Base-by-base conservation (phyloP, 345 rosid species). In the Brassica juncea region DNA sequence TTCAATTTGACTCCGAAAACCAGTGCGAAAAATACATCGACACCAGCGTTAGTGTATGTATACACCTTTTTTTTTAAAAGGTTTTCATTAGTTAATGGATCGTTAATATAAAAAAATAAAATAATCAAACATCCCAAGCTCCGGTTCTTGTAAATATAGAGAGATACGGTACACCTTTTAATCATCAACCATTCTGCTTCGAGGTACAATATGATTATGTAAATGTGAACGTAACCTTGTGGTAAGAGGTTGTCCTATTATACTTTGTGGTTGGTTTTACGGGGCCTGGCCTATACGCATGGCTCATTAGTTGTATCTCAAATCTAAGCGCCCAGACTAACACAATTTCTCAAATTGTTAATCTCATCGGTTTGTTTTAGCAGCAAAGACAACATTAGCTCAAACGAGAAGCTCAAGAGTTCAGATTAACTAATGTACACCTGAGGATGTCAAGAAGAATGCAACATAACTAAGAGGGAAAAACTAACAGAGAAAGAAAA, bases 381-480 rank as follows among this genome's bases (percentile, higher is more conserved):
- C 66, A 55, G 32, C 14, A 75, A 64, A 69, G 72, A 39, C 58
- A 80, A 30, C 71, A 57, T 63, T 28, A 25, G 59, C 54, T 63
- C 58, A 66, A 74, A 65, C 12, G 42, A 79, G 62, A 70, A 71
- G 14, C 68, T 76, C 70, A 71, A 23, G 67, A 57, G 80, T 80
- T 65, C 27, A 75, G 64, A 39, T 65, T 55, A 75, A 80, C 72
- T 65, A 34, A 75, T 80, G 68, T 75, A 80, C 83, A 80, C 73
- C 83, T 55, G 62, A 70, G 8, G 73, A 80, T 75, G 80, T 69
- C 57, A 57, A 75, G 2, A 37, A 70, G 54, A 64, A 5, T 31
- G 23, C 60, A 69, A 73, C 31, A 80, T 59, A 23, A 74, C 71
- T 52, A 64, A 42, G 1, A 8, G 35, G 54, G 42, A 19, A 49